Conservation (phyloP, 2,329 filamentous ascomycete genomes). For the Trichoderma citrinoviride region DNA sequence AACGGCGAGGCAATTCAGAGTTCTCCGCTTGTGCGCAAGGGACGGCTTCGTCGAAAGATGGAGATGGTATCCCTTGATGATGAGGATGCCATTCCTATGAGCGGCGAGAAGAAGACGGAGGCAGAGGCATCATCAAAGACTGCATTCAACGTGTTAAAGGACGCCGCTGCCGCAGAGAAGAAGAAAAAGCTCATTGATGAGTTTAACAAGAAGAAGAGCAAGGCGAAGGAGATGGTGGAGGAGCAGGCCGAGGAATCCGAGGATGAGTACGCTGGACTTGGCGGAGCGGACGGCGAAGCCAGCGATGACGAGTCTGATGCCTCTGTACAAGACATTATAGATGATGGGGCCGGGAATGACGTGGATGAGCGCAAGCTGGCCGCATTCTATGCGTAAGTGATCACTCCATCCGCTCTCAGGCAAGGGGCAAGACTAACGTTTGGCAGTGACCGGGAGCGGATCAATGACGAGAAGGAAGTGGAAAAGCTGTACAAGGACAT, state of each 20-base stretch:
- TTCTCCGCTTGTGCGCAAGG: slow-evolving; percentile 64
- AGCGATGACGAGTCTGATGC: slow-evolving; percentile 69
- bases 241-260: slow-evolving; percentile 97
- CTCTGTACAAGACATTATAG: slow-evolving; percentile 82
- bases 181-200: slow-evolving; percentile 50
- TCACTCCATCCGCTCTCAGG: not conserved
- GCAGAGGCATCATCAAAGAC: slow-evolving; percentile 1
- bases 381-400: slow-evolving; percentile 82
- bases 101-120: slow-evolving; percentile 29
- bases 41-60: slow-evolving; percentile 49
- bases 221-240: slow-evolving; percentile 81
- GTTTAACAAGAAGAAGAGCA: slow-evolving; percentile 83
- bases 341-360: slow-evolving; percentile 75
- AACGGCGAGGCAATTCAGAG: slow-evolving; percentile 41
- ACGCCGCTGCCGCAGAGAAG: slow-evolving; percentile 56
- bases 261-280: slow-evolving; percentile 93
- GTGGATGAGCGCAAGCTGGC: slow-evolving; percentile 78
- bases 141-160: slow-evolving; percentile 71
- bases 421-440: slow-evolving; percentile 22
- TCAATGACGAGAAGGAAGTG: slow-evolving; percentile 79
- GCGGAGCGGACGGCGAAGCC: slow-evolving; percentile 85
- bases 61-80: slow-evolving; percentile 28
- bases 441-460: slow-evolving; percentile 71
- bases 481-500: slow-evolving; percentile 92
- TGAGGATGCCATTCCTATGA: slow-evolving; percentile 26